Evolutionary conservation across 2,329 filamentous ascomycete species (phyloP).

Genomic region (Fusarium sp.): DNA sequence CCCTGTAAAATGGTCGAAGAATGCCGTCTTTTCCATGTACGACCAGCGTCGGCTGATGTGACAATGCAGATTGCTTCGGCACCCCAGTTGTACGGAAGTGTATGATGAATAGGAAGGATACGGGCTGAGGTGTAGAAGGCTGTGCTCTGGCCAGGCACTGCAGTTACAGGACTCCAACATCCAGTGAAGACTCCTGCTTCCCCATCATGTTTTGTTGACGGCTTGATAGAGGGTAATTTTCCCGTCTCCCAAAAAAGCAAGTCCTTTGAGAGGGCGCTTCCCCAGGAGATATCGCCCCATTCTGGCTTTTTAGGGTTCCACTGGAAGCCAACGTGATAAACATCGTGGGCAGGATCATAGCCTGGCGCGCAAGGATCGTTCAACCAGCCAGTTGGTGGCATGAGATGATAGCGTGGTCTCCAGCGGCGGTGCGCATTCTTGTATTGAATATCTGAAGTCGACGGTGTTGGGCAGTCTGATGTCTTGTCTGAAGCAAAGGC

Average conservation of each 20-base stretch:
- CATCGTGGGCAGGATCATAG: neutral
- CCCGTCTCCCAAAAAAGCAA: neutral
- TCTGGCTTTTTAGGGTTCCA: neutral
- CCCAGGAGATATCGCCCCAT: neutral
- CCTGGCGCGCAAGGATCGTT: neutral
- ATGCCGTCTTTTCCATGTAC: neutral
- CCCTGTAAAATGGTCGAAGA: rapidly evolving
- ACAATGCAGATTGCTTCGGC: neutral
- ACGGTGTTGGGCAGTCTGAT: neutral
- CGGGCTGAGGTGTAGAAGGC: neutral
- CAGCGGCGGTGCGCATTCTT: neutral
- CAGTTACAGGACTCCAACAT: neutral
- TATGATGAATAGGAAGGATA: neutral
- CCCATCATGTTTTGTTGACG: neutral
- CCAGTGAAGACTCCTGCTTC: neutral
- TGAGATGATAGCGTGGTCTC: neutral
- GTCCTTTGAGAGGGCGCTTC: neutral
- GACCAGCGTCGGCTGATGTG: neutral
- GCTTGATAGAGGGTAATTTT: neutral
- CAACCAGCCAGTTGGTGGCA: neutral
- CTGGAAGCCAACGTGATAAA: neutral
- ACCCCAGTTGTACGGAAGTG: neutral
- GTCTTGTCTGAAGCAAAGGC: neutral
- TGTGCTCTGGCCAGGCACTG: neutral
- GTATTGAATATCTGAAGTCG: neutral